Conservation (phyloP, 805 yeast genomes). For the Vanderwaltozyma verrucispora region DNA sequence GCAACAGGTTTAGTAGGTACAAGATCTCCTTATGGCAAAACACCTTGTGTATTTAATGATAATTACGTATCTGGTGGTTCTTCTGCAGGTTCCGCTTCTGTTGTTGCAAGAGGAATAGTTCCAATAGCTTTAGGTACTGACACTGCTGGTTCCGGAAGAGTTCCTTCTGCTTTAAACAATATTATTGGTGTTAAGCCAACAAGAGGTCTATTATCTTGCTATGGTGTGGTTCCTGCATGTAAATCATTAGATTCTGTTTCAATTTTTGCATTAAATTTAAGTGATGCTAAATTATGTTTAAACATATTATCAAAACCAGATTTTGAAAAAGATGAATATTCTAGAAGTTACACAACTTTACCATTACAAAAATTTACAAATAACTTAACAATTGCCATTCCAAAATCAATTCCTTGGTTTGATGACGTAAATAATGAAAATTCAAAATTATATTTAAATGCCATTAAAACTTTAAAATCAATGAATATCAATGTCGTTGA, state of each 20-base stretch:
- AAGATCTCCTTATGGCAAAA: conserved; percentile 88
- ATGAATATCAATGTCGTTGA: conserved; percentile 52
- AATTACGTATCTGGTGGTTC: conserved; percentile 91
- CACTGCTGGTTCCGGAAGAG: conserved; percentile 97
- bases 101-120: conserved; percentile 81
- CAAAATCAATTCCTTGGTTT: conserved; percentile 63
- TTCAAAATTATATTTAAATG: conserved; percentile 52
- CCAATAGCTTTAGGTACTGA: conserved; percentile 91
- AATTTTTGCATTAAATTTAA: conserved; percentile 62
- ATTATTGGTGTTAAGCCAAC: conserved; percentile 90
- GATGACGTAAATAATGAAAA: conserved; percentile 77
- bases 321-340: conserved; percentile 58
- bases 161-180: conserved; percentile 92
- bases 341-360: conserved; percentile 61
- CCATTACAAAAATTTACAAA: conserved; percentile 51
- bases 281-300: conserved; percentile 77
- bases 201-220: conserved; percentile 72
- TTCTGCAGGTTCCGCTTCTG: conserved; percentile 90
- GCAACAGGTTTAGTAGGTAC: conserved; percentile 97
- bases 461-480: conserved; percentile 43
- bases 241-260: conserved; percentile 90
- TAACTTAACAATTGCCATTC: conserved; percentile 65
- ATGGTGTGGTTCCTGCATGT: conserved; percentile 97
- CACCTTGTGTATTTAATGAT: conserved; percentile 66
- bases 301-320: conserved; percentile 65